These are phyloP conservation scores for Candida montana DNA, from an alignment of 805 yeast species.

Conservation along the genomic window DNA sequence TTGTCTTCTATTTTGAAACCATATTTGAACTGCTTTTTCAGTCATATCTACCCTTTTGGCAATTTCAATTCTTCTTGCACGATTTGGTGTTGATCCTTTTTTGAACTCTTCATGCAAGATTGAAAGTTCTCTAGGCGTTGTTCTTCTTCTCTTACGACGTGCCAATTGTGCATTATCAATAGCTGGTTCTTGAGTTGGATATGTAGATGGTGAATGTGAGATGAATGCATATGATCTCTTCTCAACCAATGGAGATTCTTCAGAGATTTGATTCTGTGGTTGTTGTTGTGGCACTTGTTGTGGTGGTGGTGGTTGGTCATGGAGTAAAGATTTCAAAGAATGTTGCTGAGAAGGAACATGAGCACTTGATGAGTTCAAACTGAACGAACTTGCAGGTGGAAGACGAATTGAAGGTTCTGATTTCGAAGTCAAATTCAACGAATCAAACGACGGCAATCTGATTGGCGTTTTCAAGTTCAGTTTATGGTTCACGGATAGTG, in stretches of 20 bases:
- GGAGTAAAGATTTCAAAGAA: no score
- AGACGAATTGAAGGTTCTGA: constrained; percentile 2
- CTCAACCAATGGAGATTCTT: constrained; percentile 23
- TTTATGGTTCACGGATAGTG: neutral
- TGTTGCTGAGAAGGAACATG: neutral
- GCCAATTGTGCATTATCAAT: constrained; percentile 92
- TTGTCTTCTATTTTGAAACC: constrained; percentile 97
- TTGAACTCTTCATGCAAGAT: constrained; percentile 78
- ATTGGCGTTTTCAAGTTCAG: constrained; percentile 19
- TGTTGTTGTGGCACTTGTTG: neutral
- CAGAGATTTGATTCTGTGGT: constrained; percentile 5
- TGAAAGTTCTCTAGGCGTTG: constrained; percentile 80
- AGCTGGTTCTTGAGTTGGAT: constrained; percentile 72
- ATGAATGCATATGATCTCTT: constrained; percentile 71
- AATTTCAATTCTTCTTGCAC: constrained; percentile 66
- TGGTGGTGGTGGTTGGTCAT: constrained; percentile 12
- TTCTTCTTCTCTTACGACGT: constrained; percentile 91
- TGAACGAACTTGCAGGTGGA: constrained; percentile 6
- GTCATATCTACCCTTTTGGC: constrained; percentile 84
- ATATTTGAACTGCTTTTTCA: constrained; percentile 96
- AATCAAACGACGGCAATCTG: constrained; percentile 25
- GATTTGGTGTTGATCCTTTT: constrained; percentile 76
- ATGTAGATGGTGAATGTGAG: constrained; percentile 87
- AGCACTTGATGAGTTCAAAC: neutral
- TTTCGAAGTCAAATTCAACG: constrained; percentile 16